Evolutionary conservation across 1,284 basidiomycete genomes (phyloP), one percentile per base, ranked within the genome.

Genomic region (Albatrellus sp.): DNA sequence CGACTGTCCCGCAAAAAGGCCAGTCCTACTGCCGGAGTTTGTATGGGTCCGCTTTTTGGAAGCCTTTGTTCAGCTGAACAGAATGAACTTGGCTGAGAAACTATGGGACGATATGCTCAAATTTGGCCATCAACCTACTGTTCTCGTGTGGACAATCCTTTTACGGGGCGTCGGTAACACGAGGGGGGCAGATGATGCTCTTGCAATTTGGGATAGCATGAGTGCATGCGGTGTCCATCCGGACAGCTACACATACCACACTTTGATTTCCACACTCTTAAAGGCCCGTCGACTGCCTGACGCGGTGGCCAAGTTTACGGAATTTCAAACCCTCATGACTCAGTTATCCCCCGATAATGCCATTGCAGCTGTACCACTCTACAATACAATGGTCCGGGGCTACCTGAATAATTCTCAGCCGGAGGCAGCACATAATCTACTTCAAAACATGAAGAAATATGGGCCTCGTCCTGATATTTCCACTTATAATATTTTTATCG

Each of bases 401-500:
- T 61, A 85, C n/a, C 66, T 87, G 19, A 61, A 59, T 33, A 56
- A 59, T 24, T 59, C 60, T 17, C 65, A 60, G 20, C 60, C 68
- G 20, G 52, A 57, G 1, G 68, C 72, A 13, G 80, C 75, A 2
- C 56, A 61, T 20, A 53, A 54, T 2, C 44, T 86, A 24, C 56
- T 85, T 24, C 55, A 66, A 24, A 55, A 58, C 36, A 76, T 88
- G 60, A 57, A 61, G 32, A 48, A 51, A n/a, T 48, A 57, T 9
- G 77, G 77, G 1, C 78, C 79, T 1, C 64, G 65, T 17, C 80
- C 81, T 7, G 82, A 90, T 56, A 62, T 85, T 14, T 66, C 82
- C 44, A 78, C 86, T 0, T 84, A 80, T 65, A 92, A 92, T 63
- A 88, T 76, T 1, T 68, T 90, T 49, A 63, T 93, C 42, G 69